These are phyloP conservation scores for Aspergillus udagawae DNA, from an alignment of 2,329 filamentous ascomycete species.

Conservation along the genomic window DNA sequence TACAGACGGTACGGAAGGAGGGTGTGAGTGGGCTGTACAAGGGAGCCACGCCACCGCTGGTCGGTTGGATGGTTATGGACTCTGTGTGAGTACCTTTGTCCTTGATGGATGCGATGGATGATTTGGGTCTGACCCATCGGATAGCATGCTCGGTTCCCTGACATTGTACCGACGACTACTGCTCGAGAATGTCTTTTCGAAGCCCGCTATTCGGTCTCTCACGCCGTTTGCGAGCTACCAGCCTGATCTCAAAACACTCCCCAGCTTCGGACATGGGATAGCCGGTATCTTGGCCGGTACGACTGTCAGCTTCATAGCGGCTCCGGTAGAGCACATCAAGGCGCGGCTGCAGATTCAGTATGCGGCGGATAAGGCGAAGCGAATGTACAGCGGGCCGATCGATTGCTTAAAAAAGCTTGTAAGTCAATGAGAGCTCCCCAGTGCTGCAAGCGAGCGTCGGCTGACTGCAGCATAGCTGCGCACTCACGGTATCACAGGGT, in stretches of 20 bases:
- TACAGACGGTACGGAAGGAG: constrained; percentile 81
- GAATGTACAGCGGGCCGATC: constrained; percentile 80
- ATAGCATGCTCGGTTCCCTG: constrained; percentile 79
- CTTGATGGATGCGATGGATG: background rate
- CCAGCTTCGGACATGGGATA: constrained; percentile 75
- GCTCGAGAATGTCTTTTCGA: constrained; percentile 71
- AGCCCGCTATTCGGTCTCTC: constrained; percentile 42
- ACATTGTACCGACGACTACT: constrained; percentile 84
- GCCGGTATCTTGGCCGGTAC: constrained; percentile 82
- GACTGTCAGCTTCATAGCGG: constrained; percentile 89
- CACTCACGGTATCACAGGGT: constrained; percentile 68
- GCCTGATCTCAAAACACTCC: constrained; percentile 52
- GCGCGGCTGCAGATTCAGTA: constrained; percentile 94
- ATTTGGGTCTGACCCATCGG: background rate
- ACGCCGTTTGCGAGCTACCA: constrained; percentile 34
- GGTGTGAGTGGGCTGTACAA: constrained; percentile 87
- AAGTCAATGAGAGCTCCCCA: constrained; percentile 14
- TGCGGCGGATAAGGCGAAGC: constrained; percentile 68
- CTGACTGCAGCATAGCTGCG: constrained; percentile 31
- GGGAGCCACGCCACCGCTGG: constrained; percentile 82
- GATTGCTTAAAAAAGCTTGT: constrained; percentile 70
- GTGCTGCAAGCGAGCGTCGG: background rate
- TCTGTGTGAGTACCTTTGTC: constrained; percentile 47
- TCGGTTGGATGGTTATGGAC: constrained; percentile 99
- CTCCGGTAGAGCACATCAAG: constrained; percentile 93